Evolutionary conservation across 2,329 filamentous ascomycete genomes (phyloP), one percentile per base, ranked within the genome.

Genomic region (Didymella exigua): DNA sequence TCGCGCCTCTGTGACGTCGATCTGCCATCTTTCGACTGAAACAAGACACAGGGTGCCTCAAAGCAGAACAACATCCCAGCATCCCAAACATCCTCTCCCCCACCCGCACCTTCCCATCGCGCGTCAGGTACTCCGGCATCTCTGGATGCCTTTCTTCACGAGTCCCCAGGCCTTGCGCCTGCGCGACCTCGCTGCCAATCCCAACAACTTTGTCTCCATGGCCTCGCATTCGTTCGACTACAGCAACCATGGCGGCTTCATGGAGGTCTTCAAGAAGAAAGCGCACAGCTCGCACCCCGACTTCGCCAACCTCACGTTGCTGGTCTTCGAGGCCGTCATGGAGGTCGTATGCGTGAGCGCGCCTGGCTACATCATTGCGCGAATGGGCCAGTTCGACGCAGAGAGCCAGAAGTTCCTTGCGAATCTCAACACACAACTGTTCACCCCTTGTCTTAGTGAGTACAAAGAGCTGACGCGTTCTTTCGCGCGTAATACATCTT

Each of bases 321-420:
- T 96, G 55, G 93, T 98, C 64, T 96, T 96, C 69, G 93, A 96
- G 77, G 95, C 95, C 10, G 93, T 97, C 24, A 82, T 97, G 69
- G 92, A 97, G 73, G 93, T 98, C 21, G 89, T 99, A 44, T 98
- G 93, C 73, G 93, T 99, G 74, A 93, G 90, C 75, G 78, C 97
- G 64, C 95, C 95, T 0, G 95, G 95, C 24, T 99, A 97, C 77
- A 89, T 99, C 60, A 87, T 97, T 49, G 95, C 95, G 11, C 83
- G 89, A 33, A 83, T 91, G 67, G 95, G 95, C 73, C 90, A 96
- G 78, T 98, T 99, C 76, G 91, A 96, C 76, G 91, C 91, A 60
- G 92, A 96, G 46, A 90, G 93, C 74, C 95, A 99, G 76, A 98
- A 97, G 77, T 96, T 99, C 71, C 82, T 97, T 45, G 93, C 95